Conservation (phyloP, 2,329 filamentous ascomycete species). For the Gaeumannomyces tritici region DNA sequence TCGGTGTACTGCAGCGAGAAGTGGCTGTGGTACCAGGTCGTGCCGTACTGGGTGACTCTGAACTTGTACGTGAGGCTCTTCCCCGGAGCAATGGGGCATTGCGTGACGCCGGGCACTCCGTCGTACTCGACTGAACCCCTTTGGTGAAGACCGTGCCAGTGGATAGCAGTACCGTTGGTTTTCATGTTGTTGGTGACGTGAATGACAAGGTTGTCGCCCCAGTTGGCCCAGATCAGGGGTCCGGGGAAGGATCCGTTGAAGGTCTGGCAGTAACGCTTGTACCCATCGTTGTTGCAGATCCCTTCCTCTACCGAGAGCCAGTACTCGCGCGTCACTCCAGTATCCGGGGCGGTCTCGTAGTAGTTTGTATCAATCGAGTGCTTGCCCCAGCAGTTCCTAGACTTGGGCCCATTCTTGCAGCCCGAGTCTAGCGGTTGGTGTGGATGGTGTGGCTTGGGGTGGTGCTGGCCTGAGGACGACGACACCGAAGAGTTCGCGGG, state of each 20-base stretch:
- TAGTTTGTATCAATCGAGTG: slow-evolving; percentile 39
- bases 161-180: slow-evolving; percentile 19
- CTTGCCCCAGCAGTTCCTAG: slow-evolving; percentile 32
- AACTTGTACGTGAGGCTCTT: slow-evolving; percentile 24
- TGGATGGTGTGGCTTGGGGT: not conserved
- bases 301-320: slow-evolving; percentile 30
- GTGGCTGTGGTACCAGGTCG: slow-evolving; percentile 28
- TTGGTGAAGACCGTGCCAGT: slow-evolving; percentile 26
- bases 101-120: slow-evolving; percentile 24
- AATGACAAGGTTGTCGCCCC: slow-evolving; percentile 62
- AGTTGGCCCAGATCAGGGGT: slow-evolving; percentile 62
- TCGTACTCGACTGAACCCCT: slow-evolving; percentile 20
- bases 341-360: slow-evolving; percentile 28
- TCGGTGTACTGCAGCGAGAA: slow-evolving; percentile 26
- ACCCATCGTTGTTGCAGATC: slow-evolving; percentile 31
- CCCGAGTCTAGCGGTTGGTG: not conserved
- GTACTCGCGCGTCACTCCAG: slow-evolving; percentile 40
- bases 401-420: slow-evolving; percentile 15
- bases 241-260: slow-evolving; percentile 70
- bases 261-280: slow-evolving; percentile 31
- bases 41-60: slow-evolving; percentile 24
- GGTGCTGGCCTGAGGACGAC: not conserved
- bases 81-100: slow-evolving; percentile 46
- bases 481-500: not conserved
- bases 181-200: slow-evolving; percentile 47